Conservation (phyloP, 2,329 filamentous ascomycete species). For the Colletotrichum australisinense region DNA sequence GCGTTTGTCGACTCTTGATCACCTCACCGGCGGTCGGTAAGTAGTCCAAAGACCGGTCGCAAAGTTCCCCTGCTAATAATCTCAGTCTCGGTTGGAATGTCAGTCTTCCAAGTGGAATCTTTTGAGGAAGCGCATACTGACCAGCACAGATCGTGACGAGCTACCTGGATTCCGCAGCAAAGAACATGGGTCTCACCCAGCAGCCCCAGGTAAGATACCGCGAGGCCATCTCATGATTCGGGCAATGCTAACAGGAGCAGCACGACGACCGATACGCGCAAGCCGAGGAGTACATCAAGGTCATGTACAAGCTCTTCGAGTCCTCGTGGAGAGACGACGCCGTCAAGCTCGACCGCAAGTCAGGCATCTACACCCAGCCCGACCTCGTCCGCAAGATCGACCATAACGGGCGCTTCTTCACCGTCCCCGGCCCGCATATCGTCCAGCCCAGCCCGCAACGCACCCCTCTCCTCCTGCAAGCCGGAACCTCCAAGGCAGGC, state of each 20-base stretch:
- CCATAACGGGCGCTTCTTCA: constrained; percentile 73
- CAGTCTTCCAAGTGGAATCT: constrained; percentile 32
- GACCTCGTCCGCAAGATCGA: constrained; percentile 72
- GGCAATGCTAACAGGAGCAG: constrained; percentile 35
- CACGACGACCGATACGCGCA: constrained; percentile 76
- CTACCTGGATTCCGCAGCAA: constrained; percentile 76
- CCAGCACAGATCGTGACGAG: constrained; percentile 70
- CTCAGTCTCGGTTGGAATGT: constrained; percentile 66
- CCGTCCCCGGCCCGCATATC: constrained; percentile 73
- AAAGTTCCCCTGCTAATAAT: neutral
- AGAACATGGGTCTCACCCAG: constrained; percentile 69
- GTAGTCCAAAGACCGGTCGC: constrained; percentile 29
- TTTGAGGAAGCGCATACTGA: constrained; percentile 6
- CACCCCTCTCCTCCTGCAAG: constrained; percentile 77
- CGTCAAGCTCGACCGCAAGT: constrained; percentile 68
- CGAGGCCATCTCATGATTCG: accelerated
- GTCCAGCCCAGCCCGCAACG: constrained; percentile 75
- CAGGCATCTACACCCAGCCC: constrained; percentile 65
- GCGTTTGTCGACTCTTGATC: constrained; percentile 74
- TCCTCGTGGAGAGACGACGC: constrained; percentile 76
- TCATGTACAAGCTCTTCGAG: constrained; percentile 75
- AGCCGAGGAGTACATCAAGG: constrained; percentile 72
- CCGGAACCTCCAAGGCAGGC: constrained; percentile 74
- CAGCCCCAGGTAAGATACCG: constrained; percentile 54
- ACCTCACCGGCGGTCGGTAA: constrained; percentile 71